phyloP scores from a whole-genome alignment of 2,329 filamentous ascomycete species.

The Dactylonectria estremocensis region DNA sequence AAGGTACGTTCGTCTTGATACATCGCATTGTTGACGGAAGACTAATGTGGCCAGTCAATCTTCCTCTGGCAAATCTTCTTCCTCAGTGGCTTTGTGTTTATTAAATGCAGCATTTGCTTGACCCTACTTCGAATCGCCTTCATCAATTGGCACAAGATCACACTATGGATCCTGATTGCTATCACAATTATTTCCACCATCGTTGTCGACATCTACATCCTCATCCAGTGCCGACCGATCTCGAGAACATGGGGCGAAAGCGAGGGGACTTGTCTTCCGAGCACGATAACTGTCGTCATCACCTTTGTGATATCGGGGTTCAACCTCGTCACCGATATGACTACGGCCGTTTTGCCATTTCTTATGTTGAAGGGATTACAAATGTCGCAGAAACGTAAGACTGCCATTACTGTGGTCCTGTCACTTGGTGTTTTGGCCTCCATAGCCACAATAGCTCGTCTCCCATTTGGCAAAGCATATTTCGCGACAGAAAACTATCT shows the following conservation, averaged over 20 bases:
- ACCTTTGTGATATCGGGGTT: neutral
- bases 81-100: neutral
- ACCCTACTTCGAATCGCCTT: neutral
- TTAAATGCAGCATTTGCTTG: neutral
- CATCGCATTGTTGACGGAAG: no score
- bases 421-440: neutral
- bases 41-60: no score
- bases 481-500: no score
- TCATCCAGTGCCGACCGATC: neutral
- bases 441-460: no score
- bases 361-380: neutral
- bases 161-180: neutral
- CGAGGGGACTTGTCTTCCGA: neutral
- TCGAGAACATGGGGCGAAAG: neutral
- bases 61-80: neutral
- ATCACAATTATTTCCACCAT: neutral
- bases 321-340: neutral
- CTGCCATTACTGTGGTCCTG: neutral
- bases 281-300: neutral
- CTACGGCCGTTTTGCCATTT: neutral
- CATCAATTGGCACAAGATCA: neutral
- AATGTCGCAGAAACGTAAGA: neutral
- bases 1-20: slow-evolving; percentile 5
- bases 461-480: no score
- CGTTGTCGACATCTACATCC: neutral